A percentile compares a stretch with the other conserved stretches of the same genome.
These are phyloP conservation scores for Pleurotus giganteus DNA, from an alignment of 768 basidiomycete genomes.

Conservation along the genomic window DNA sequence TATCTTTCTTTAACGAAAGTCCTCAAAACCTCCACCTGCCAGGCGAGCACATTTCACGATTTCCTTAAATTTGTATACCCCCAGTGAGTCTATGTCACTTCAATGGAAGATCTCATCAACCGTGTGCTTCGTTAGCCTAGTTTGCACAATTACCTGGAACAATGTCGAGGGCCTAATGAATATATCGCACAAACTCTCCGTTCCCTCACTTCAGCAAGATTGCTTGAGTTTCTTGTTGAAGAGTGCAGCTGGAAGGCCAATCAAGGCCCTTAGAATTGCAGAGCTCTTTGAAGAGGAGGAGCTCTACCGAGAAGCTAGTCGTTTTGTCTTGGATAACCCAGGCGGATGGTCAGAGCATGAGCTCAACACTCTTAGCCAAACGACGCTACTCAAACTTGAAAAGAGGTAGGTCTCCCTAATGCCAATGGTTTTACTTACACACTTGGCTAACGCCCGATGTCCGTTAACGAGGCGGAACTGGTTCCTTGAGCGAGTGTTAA, in stretches of 20 bases:
- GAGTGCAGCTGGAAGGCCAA: constrained; percentile 88
- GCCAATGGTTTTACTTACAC: too few species aligned
- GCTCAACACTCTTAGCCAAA: constrained; percentile 74
- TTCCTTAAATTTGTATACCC: constrained; percentile 93
- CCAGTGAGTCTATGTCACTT: constrained; percentile 54
- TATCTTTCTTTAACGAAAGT: constrained; percentile 1
- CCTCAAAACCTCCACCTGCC: not conserved
- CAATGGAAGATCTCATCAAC: not conserved
- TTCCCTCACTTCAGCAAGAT: constrained; percentile 75
- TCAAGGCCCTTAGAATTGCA: constrained; percentile 90
- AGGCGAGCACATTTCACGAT: constrained; percentile 89
- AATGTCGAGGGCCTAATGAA: constrained; percentile 93
- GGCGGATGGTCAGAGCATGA: constrained; percentile 83
- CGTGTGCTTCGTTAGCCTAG: constrained; percentile 47
- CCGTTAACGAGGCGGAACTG: constrained; percentile 69
- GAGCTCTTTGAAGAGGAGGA: constrained; percentile 90
- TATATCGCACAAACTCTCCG: constrained; percentile 85
- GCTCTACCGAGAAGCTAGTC: constrained; percentile 84
- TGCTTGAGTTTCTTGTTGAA: constrained; percentile 88
- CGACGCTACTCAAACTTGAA: constrained; percentile 86
- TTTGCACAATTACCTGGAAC: constrained; percentile 93
- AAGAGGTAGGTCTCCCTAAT: constrained; percentile 64
- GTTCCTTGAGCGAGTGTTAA: constrained; percentile 94
- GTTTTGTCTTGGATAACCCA: constrained; percentile 91
- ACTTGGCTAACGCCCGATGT: too few species aligned